phyloP scores from a whole-genome alignment of 108 stramenopile genomes.

The Craspedostauros australis region DNA sequence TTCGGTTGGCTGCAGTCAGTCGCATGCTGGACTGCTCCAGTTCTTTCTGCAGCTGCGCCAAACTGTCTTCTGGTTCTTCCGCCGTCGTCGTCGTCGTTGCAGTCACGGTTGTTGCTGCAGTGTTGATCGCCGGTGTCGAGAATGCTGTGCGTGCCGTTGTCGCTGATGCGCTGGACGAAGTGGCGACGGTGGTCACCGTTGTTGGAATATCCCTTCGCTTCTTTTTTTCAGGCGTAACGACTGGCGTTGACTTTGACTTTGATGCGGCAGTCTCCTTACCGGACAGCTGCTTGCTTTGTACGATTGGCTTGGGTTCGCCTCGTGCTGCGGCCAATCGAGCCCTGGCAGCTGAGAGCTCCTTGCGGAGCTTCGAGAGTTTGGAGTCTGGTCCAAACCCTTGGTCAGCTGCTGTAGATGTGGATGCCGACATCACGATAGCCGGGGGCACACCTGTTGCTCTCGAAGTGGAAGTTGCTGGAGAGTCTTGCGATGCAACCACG shows the following conservation, averaged over 20 bases:
- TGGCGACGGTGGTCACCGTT: neutral
- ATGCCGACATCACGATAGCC: too few relatives aligned
- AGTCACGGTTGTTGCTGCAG: constrained; percentile 3
- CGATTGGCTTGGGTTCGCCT: neutral
- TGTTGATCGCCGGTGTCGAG: neutral
- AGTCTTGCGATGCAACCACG: too few relatives aligned
- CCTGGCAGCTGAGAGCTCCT: constrained; percentile 14
- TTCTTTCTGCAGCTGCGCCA: constrained; percentile 6
- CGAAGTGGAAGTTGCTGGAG: too few relatives aligned
- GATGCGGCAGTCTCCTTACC: too few relatives aligned
- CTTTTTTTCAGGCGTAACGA: neutral
- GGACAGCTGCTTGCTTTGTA: neutral
- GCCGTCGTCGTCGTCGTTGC: neutral
- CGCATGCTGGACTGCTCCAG: constrained; percentile 14
- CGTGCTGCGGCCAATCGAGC: constrained; percentile 14
- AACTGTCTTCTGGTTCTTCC: neutral
- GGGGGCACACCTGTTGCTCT: too few relatives aligned
- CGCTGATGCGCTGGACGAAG: neutral
- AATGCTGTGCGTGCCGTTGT: neutral
- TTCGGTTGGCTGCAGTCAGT: constrained; percentile 11
- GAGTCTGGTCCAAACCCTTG: too few relatives aligned
- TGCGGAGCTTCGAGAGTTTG: constrained; percentile 14
- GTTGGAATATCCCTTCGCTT: neutral
- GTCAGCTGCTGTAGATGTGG: too few relatives aligned
- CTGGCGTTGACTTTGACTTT: neutral